Percentiles rank a stretch among this genome's conserved stretches.
Evolutionary conservation across 129 eudicot genomes (phyloP).

Genomic region (Helianthus tuberosus): DNA sequence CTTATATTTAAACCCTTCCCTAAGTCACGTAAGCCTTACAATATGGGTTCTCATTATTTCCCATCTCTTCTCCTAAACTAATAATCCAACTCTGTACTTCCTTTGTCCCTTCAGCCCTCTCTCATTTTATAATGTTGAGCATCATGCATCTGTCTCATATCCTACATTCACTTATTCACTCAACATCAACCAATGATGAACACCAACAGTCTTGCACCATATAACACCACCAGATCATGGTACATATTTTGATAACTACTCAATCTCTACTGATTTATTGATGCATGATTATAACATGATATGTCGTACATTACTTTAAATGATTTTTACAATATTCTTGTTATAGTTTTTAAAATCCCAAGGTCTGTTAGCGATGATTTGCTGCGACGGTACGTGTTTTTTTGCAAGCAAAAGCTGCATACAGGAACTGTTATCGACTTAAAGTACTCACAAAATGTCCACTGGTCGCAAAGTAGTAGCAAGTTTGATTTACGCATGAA

Average conservation of each 20-base stretch:
- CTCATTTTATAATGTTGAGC: not conserved
- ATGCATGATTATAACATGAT: not conserved
- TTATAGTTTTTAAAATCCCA: constrained; percentile 19
- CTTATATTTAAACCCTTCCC: too few relatives aligned
- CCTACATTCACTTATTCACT: constrained; percentile 7
- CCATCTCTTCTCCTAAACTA: constrained; percentile 37
- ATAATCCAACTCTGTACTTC: constrained; percentile 58
- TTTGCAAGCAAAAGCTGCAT: constrained; percentile 92
- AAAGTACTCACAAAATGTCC: too few relatives aligned
- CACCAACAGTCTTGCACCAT: constrained; percentile 48
- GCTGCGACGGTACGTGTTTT: constrained; percentile 65
- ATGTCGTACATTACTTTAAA: not conserved
- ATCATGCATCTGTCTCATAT: constrained; percentile 22
- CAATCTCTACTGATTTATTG: constrained; percentile 21
- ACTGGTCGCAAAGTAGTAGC: too few relatives aligned
- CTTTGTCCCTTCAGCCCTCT: constrained; percentile 24
- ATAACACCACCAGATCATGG: constrained; percentile 79
- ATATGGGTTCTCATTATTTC: constrained; percentile 44
- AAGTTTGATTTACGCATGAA: too few relatives aligned
- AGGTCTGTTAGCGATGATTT: constrained; percentile 97
- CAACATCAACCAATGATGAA: constrained; percentile 24
- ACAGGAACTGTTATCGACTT: too few relatives aligned
- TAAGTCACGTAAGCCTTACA: too few relatives aligned
- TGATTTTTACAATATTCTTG: constrained; percentile 4
- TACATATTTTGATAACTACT: constrained; percentile 20